These are phyloP conservation scores for Russula brevipes DNA, from an alignment of 768 basidiomycete species.

Conservation along the genomic window DNA sequence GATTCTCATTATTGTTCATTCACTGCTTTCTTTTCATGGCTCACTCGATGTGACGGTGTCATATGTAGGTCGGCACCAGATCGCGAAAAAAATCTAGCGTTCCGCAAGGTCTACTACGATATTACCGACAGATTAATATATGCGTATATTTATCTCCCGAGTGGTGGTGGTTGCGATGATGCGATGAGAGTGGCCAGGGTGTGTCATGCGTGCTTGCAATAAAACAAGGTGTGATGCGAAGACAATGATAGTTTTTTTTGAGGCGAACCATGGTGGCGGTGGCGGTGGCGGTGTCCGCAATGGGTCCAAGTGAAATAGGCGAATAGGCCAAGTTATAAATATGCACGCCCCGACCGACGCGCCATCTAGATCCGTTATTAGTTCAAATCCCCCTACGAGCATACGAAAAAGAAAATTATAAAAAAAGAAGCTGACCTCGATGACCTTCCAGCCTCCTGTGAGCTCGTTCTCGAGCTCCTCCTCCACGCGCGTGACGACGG, in stretches of 20 bases:
- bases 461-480: conserved; percentile 87
- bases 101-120: conserved; percentile 10
- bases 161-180: conserved; percentile 14
- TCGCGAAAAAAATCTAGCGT: conserved; percentile 3
- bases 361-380: conserved; percentile 40
- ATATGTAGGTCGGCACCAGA: neutral
- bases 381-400: neutral
- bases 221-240: conserved; percentile 11
- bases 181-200: conserved; percentile 4
- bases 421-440: conserved; percentile 61
- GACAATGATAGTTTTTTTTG: conserved; percentile 2
- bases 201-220: conserved; percentile 11
- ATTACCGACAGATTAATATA: conserved; percentile 17
- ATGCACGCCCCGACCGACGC: conserved; percentile 46
- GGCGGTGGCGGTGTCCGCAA: neutral
- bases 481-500: conserved; percentile 82
- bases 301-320: neutral
- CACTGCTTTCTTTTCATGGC: neutral
- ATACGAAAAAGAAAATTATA: neutral
- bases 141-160: conserved; percentile 19
- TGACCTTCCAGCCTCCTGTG: conserved; percentile 96
- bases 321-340: conserved; percentile 33
- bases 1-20: neutral
- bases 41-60: neutral
- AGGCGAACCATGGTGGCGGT: neutral